Evolutionary conservation across 176 grass and related monocot genomes (phyloP), one percentile per base, ranked within the genome.

Genomic region (Triticum timopheevii): DNA sequence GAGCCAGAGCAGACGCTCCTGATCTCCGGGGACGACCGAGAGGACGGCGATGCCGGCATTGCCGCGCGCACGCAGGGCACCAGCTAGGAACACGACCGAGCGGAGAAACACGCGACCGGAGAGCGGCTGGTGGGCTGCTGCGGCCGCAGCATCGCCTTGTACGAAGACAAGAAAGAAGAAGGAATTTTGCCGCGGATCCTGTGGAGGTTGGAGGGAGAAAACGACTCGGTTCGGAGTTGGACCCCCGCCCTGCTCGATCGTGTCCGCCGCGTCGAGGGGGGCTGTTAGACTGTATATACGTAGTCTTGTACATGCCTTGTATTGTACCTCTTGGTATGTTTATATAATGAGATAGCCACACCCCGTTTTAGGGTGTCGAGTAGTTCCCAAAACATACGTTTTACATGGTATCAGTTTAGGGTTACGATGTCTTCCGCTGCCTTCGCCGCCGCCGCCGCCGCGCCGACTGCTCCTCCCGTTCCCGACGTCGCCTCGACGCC

Each of bases 191-290:
- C 3, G 78, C 49, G 47, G 83, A 90, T 83, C 27, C 19, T 72
- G 73, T 27, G 25, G 89, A 79, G 54, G 73, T 63, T 87, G 84
- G 36, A 66, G 82, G 56, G 84, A 47, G 88, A 86, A 72, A 83
- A 79, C 25, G 89, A 67, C 67, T 35, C 54, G 59, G 56, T 52
- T 70, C 39, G 28, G 28, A 1, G 28, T 28, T 49, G 13, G 50
- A 49, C 45, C 45, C 83, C 28, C 33, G 12, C 27, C 16, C 27
- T 52, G 20, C 33, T 28, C 24, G 73, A 24, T 76, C 61, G 63
- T 25, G 35, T 8, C 47, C 47, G 47, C 54, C 15, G 22, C 22
- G 22, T 24, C 22, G 59, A 62, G 42, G 22, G 22, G 59, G 50
- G n/a, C 31, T 31, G 31, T 31, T 31, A 31, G 31, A 31, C 31